Percentiles rank a stretch among this genome's conserved stretches.
These are phyloP conservation scores for Prorocentrum cordatum DNA, from an alignment of 169 alveolate species.

Conservation along the genomic window DNA sequence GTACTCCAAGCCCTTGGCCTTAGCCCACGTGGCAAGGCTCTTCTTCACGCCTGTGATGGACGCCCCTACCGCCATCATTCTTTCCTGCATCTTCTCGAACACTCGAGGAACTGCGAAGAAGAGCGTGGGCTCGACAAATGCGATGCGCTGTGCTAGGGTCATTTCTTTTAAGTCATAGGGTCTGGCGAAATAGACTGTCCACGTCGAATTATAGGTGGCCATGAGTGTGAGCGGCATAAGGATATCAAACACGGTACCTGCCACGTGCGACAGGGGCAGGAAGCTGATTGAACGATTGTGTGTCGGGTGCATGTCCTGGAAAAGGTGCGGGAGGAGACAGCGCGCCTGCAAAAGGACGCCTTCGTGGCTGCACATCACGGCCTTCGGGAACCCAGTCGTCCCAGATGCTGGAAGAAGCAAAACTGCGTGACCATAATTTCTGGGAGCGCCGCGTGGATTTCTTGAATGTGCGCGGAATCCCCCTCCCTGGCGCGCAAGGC, in stretches of 20 bases:
- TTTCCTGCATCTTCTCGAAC: slow-evolving; percentile 39
- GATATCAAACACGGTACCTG: slow-evolving; percentile 14
- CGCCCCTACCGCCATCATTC: slow-evolving; percentile 48
- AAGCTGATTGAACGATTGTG: not conserved
- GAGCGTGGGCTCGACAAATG: slow-evolving; percentile 43
- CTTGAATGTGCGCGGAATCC: not conserved
- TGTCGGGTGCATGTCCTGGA: slow-evolving; percentile 36
- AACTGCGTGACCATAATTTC: not conserved
- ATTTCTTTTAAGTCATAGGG: slow-evolving; percentile 47
- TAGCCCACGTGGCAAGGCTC: slow-evolving; percentile 43
- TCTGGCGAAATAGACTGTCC: slow-evolving; percentile 29
- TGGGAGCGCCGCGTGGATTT: not conserved
- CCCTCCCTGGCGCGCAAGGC: not conserved
- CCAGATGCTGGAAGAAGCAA: not conserved
- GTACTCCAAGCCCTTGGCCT: slow-evolving; percentile 47
- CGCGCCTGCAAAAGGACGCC: too few species aligned
- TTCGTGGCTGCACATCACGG: too few species aligned
- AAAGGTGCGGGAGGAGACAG: too few species aligned
- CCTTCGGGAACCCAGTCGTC: not conserved
- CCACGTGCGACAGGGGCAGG: slow-evolving; percentile 44
- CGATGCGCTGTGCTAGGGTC: slow-evolving; percentile 37
- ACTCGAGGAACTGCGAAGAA: slow-evolving; percentile 48
- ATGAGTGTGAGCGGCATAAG: not conserved
- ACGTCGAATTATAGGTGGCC: not conserved
- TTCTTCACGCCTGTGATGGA: slow-evolving; percentile 43